Conservation (phyloP, 108 stramenopile species). For the Cyclotella baltica region DNA sequence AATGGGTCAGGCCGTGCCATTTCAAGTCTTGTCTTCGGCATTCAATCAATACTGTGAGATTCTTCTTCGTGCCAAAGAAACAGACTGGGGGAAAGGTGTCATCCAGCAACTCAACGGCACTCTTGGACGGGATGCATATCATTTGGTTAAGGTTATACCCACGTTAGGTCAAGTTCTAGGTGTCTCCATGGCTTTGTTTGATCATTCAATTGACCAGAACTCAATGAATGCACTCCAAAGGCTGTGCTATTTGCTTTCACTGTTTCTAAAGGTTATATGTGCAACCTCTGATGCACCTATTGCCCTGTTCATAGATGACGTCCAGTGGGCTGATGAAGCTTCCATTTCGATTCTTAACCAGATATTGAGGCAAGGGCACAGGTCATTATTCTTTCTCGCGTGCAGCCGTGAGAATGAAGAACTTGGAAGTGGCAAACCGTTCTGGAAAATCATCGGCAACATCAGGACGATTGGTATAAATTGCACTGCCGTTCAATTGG, state of each 20-base stretch:
- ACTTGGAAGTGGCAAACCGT: background rate
- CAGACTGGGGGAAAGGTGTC: background rate
- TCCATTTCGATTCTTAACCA: constrained; percentile 16
- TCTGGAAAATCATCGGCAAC: background rate
- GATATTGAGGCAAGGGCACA: background rate
- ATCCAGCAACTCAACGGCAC: background rate
- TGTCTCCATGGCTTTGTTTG: background rate
- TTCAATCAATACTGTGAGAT: constrained; percentile 30
- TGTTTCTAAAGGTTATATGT: constrained; percentile 22
- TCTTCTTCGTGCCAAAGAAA: background rate
- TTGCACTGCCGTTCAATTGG: constrained; percentile 1
- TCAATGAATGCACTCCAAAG: constrained; percentile 21
- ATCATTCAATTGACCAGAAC: background rate
- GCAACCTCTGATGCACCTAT: background rate
- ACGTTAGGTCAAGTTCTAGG: constrained; percentile 19
- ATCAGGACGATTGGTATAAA: constrained; percentile 1
- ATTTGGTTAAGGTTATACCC: constrained; percentile 16
- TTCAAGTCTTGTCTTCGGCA: constrained; percentile 13
- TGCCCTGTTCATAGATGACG: constrained; percentile 33
- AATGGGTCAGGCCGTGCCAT: constrained; percentile 9
- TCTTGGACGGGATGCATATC: constrained; percentile 16
- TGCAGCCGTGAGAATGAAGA: constrained; percentile 35
- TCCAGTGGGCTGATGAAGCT: constrained; percentile 39
- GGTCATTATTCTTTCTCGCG: constrained; percentile 2
- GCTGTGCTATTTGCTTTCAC: constrained; percentile 18